Evolutionary conservation across 78 protist genomes (phyloP), one percentile per base, ranked within the genome.

Genomic region (Emiliania huxleyi): DNA sequence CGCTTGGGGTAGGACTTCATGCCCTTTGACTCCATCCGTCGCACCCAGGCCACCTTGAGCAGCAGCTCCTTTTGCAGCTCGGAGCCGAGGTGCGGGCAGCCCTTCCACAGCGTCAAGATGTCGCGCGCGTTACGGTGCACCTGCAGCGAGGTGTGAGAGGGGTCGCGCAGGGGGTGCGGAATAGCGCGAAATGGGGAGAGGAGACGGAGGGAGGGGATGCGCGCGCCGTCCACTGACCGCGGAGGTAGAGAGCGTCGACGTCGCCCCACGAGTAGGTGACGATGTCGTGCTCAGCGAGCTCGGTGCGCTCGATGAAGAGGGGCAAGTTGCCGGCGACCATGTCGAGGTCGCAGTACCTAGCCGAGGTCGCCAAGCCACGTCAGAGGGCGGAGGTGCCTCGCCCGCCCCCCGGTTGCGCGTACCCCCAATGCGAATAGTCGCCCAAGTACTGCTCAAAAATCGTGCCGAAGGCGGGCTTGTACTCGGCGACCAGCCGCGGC

Each of bases 201-300:
- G n/a, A n/a, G n/a, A n/a, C n/a, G n/a, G n/a, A n/a, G n/a, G n/a
- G n/a, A n/a, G n/a, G n/a, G n/a, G n/a, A n/a, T n/a, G n/a, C n/a
- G n/a, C n/a, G n/a, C n/a, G n/a, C n/a, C 42, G 89, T 81, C 89
- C 89, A 81, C 89, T 81, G 89, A 19, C 89, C 89, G 18, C 89
- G 49, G 38, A 81, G 38, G n/a, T 81, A 81, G 56, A 81, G 8
- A 52, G 89, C 89, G n/a, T 43, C 56, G 40, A 42, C 2, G 52
- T 81, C 89, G 56, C 89, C 89, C 42, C 42, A 81, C 40, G 56
- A 44, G 15, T 44, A 81, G 21, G 89, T 25, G 89, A 81, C 18
- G 52, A 81, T 44, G 89, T 81, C 89, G 18, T 77, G 85, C 85
- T 6, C 42, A 42, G 38, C 40, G 5, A 81, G 42, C 89, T 81